Evolutionary conservation across 495 filamentous ascomycete genomes (phyloP).

Genomic region (Xylaria cubensis): DNA sequence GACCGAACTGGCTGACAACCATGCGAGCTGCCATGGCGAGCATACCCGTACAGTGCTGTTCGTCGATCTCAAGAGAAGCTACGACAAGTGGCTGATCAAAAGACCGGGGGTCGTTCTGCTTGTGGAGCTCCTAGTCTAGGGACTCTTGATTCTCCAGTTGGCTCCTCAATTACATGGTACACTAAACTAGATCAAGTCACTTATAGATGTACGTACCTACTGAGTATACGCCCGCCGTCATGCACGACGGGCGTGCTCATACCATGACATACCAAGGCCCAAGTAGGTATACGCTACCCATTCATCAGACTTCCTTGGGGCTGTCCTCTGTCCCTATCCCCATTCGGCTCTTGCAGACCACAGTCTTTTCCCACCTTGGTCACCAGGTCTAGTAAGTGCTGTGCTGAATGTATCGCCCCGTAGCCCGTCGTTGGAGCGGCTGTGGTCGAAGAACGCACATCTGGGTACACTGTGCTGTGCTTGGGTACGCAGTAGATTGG

Average conservation of each 20-base stretch:
- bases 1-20: background rate
- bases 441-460: background rate
- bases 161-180: background rate
- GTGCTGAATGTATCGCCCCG: conserved; percentile 19
- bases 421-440: background rate
- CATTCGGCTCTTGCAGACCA: conserved; percentile 11
- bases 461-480: conserved; percentile 7
- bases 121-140: conserved; percentile 7
- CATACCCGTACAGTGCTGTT: conserved; percentile 8
- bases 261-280: conserved; percentile 9
- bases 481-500: background rate
- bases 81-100: conserved; percentile 16
- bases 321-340: conserved; percentile 12
- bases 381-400: background rate
- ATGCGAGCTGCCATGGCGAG: background rate
- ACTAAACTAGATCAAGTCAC: background rate
- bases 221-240: conserved; percentile 3
- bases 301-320: conserved; percentile 1
- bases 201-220: background rate
- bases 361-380: conserved; percentile 22
- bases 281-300: conserved; percentile 16
- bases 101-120: conserved; percentile 20
- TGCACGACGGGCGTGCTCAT: conserved; percentile 20
- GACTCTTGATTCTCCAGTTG: conserved; percentile 7
- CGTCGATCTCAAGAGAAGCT: conserved; percentile 19